Evolutionary conservation across 306 rosid species (phyloP), one percentile per base, ranked within the genome.

Genomic region (Vicia villosa): DNA sequence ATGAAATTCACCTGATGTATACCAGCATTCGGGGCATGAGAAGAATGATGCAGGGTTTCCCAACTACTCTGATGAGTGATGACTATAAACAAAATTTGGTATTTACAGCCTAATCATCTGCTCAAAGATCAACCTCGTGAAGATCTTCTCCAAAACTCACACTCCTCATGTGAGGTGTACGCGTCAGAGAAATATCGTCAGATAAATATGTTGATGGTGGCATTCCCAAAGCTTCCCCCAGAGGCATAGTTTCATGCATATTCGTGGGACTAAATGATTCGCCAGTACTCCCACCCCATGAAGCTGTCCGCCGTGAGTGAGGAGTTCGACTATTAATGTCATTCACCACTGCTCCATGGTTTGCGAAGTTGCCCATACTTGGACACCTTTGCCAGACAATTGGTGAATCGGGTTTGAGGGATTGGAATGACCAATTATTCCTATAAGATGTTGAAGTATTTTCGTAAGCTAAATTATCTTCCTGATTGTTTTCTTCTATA

Each of bases 81-180:
- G 82, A 83, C 66, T 81, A 74, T 43, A 70, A 82, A 85, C 93
- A 88, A 93, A 93, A 93, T 79, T 86, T 79, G 77, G 76, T 90
- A 93, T 93, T 80, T 90, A 93, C 97, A 88, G 54, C 82, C 82
- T 73, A 74, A 63, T 68, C 78, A 76, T 69, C 70, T 57, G 71
- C 74, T 87, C 84, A 90, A 78, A 90, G 89, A 73, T 88, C 88
- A 84, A 90, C 97, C 79, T 90, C 96, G 2, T 88, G 96, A 68
- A 94, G 97, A 72, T 84, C 90, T 51, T 84, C 91, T 51, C 87
- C 91, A 68, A 75, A 69, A 85, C 82, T 81, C 77, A 85, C 77
- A 32, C 84, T 85, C 15, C 41, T 87, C 54, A 46, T 38, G 38
- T 34, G 38, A 42, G 71, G 81, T 10, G 68, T 12, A 1, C 8